These are phyloP conservation scores for Centaurea solstitialis DNA, from an alignment of 129 eudicot species.

Conservation along the genomic window DNA sequence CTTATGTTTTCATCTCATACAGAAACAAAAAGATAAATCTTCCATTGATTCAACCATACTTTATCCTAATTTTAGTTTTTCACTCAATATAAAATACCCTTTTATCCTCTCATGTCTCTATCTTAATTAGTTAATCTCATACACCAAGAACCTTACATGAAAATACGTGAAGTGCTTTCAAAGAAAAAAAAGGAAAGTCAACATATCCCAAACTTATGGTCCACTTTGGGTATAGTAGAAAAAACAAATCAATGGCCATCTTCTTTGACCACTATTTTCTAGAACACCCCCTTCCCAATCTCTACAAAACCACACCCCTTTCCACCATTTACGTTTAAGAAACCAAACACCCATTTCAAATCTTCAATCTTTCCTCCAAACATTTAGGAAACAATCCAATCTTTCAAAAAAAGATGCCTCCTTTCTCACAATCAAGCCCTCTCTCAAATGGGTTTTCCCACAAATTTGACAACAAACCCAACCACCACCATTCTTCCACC, in stretches of 20 bases:
- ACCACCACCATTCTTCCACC: constrained; percentile 35
- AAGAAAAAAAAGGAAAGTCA: not conserved
- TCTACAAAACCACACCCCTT: constrained; percentile 1
- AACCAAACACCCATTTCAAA: not conserved
- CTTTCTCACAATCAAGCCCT: constrained; percentile 35
- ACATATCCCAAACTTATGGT: constrained; percentile 15
- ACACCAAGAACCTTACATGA: not conserved
- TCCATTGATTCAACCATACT: not conserved
- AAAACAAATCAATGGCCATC: constrained; percentile 17
- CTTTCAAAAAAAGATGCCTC: constrained; percentile 38
- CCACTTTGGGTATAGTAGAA: not conserved
- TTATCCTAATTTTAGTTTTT: not conserved
- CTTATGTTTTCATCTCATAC: not conserved
- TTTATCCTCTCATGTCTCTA: not conserved
- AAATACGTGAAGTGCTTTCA: not conserved
- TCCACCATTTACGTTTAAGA: not conserved
- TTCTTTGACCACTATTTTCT: constrained; percentile 16
- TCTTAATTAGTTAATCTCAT: not conserved
- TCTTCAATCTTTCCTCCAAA: constrained; percentile 8
- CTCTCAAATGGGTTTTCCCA: constrained; percentile 18
- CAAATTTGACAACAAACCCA: constrained; percentile 13
- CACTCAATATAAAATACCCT: not conserved
- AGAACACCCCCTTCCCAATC: constrained; percentile 2
- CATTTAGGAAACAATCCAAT: not conserved
- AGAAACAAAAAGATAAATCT: too few relatives aligned